These are phyloP conservation scores for Akebia trifoliata DNA, from an alignment of 164 flowering plant species.

Conservation along the genomic window DNA sequence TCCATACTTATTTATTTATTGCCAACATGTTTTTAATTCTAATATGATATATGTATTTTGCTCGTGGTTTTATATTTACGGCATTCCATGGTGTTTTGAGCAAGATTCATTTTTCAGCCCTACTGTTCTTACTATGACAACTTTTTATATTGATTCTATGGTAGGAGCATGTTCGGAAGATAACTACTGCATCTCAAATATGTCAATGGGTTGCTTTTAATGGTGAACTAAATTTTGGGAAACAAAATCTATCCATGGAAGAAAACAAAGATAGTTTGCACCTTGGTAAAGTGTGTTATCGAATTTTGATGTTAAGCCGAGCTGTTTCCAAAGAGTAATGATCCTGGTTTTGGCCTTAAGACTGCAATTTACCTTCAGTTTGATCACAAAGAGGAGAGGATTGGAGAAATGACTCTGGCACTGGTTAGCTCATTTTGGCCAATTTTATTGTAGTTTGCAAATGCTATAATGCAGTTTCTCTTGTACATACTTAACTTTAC, in stretches of 20 bases:
- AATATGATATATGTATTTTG: not conserved
- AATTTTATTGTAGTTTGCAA: not conserved
- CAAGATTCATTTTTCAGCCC: not conserved
- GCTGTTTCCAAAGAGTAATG: slow-evolving; percentile 24
- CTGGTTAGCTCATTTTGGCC: slow-evolving; percentile 12
- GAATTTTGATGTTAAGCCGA: slow-evolving; percentile 77
- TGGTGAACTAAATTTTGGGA: slow-evolving; percentile 43
- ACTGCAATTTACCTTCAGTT: slow-evolving; percentile 17
- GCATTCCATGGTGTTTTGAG: not conserved
- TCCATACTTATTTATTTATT: not conserved
- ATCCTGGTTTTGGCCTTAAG: slow-evolving; percentile 18
- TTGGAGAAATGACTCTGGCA: slow-evolving; percentile 22
- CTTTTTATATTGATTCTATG: slow-evolving; percentile 5
- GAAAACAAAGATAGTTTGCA: slow-evolving; percentile 44
- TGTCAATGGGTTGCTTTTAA: slow-evolving; percentile 48
- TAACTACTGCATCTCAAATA: slow-evolving; percentile 70
- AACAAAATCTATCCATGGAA: slow-evolving; percentile 28
- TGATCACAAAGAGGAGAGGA: slow-evolving; percentile 20
- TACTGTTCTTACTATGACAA: not conserved
- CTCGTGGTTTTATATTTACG: not conserved
- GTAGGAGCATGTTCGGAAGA: slow-evolving; percentile 97
- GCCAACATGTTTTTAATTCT: not conserved
- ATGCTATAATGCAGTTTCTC: too few relatives aligned
- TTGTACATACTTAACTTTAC: too few relatives aligned
- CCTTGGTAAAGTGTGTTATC: slow-evolving; percentile 70